Conservation (phyloP, 2,329 filamentous ascomycete genomes). For the Cytospora leucostoma region DNA sequence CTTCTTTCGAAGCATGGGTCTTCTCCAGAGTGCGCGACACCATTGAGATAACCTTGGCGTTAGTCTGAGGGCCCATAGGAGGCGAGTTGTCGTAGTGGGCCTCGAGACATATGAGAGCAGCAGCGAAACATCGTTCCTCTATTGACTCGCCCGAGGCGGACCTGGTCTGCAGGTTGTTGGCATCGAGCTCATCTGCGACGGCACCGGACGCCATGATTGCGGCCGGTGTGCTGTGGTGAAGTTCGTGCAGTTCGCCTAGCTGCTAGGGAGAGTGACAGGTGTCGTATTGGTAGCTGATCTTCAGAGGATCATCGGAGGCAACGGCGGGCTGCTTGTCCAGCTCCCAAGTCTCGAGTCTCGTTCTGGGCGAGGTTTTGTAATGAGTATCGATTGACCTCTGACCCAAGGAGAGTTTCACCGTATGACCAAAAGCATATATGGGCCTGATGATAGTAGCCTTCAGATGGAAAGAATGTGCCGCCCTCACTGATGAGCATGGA, state of each 20-base stretch:
- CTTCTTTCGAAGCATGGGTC: slow-evolving; percentile 62
- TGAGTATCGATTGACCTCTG: no score
- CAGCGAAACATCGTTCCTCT: slow-evolving; percentile 64
- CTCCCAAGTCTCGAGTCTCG: neutral
- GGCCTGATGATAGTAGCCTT: neutral
- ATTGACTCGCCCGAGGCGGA: slow-evolving; percentile 48
- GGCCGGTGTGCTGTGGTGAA: neutral
- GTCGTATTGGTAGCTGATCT: neutral
- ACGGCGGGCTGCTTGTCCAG: neutral
- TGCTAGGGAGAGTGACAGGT: neutral
- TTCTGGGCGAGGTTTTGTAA: neutral
- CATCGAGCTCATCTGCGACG: slow-evolving; percentile 26
- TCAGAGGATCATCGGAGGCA: neutral
- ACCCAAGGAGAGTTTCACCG: neutral
- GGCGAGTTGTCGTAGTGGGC: slow-evolving; percentile 60
- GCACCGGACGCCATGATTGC: slow-evolving; percentile 31
- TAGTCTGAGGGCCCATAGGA: slow-evolving; percentile 58
- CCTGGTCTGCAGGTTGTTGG: slow-evolving; percentile 28
- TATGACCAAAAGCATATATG: neutral
- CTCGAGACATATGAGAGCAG: slow-evolving; percentile 62
- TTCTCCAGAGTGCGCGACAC: slow-evolving; percentile 63
- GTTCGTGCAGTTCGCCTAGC: neutral
- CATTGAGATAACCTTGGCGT: slow-evolving; percentile 57
- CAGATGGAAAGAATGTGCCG: neutral
- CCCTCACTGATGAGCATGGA: neutral